Evolutionary conservation across 352 stramenopile genomes (phyloP).

Genomic region (Phytophthora fragariaefolia): DNA sequence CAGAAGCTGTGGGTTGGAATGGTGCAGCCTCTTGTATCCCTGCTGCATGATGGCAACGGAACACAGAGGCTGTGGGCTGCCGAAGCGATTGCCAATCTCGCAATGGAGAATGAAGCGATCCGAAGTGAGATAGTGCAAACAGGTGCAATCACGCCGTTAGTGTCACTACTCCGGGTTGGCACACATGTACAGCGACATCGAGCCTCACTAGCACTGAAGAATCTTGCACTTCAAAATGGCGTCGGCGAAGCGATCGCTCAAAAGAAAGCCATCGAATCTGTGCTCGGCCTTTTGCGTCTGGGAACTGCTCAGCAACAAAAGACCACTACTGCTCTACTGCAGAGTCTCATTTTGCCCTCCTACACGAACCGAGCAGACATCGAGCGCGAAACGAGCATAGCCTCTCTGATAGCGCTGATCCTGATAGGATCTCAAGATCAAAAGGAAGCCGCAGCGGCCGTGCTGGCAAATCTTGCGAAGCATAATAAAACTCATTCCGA

Average conservation of each 20-base stretch:
- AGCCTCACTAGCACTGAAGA: conserved; percentile 1
- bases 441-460: conserved; percentile 1
- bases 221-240: conserved; percentile 1
- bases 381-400: neutral
- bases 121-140: neutral
- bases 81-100: neutral
- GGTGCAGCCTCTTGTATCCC: neutral
- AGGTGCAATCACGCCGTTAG: neutral
- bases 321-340: neutral
- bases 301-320: conserved; percentile 11
- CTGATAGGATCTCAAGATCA: neutral
- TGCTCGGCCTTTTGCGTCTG: neutral
- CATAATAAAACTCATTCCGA: neutral
- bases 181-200: conserved; percentile 2
- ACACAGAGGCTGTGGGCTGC: conserved; percentile 4
- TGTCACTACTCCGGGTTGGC: conserved; percentile 2
- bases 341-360: neutral
- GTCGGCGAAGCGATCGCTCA: neutral
- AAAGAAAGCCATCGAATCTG: neutral
- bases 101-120: neutral
- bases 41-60: neutral
- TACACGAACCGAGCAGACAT: conserved; percentile 2
- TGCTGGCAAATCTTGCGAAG: conserved; percentile 4
- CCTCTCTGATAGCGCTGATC: neutral
- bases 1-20: conserved; percentile 9